These are phyloP conservation scores for Stemphylium beticola DNA, from an alignment of 2,329 filamentous ascomycete species.

Conservation along the genomic window DNA sequence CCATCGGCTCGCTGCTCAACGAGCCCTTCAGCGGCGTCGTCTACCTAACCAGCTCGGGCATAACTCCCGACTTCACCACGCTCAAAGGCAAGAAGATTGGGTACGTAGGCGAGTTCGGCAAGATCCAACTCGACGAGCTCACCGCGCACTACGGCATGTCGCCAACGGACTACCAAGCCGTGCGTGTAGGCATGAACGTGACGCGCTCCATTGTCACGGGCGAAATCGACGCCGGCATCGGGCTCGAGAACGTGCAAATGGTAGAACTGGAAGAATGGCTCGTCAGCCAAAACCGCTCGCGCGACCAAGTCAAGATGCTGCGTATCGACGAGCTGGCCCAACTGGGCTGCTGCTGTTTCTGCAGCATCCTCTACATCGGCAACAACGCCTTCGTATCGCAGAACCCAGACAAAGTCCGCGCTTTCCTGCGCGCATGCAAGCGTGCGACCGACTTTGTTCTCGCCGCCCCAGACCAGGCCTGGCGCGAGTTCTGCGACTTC, in stretches of 20 bases:
- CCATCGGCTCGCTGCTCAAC: conserved; percentile 76
- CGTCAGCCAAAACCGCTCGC: conserved; percentile 64
- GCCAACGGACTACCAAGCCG: conserved; percentile 73
- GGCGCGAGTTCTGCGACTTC: conserved; percentile 72
- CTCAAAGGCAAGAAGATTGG: conserved; percentile 79
- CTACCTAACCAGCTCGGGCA: conserved; percentile 75
- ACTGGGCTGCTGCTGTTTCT: conserved; percentile 84
- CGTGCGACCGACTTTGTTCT: conserved; percentile 75
- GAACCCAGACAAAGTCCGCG: conserved; percentile 69
- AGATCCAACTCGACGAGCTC: conserved; percentile 82
- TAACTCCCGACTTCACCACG: conserved; percentile 75
- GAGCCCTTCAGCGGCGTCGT: conserved; percentile 82
- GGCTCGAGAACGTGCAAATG: conserved; percentile 83
- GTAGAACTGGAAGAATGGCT: conserved; percentile 82
- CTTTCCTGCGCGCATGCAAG: conserved; percentile 77
- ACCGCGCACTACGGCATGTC: conserved; percentile 79
- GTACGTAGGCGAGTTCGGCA: conserved; percentile 82
- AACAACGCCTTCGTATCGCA: conserved; percentile 73
- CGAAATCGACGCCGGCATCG: conserved; percentile 75
- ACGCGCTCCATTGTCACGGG: conserved; percentile 76
- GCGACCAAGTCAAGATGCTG: conserved; percentile 76
- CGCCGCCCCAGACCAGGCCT: conserved; percentile 66
- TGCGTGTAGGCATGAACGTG: conserved; percentile 83
- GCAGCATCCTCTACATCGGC: conserved; percentile 79
- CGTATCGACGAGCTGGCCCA: conserved; percentile 81